A percentile compares a stretch with the other conserved stretches of the same genome.
Evolutionary conservation across 768 basidiomycete genomes (phyloP).

Genomic region (Strobilomyces echinocephalus): DNA sequence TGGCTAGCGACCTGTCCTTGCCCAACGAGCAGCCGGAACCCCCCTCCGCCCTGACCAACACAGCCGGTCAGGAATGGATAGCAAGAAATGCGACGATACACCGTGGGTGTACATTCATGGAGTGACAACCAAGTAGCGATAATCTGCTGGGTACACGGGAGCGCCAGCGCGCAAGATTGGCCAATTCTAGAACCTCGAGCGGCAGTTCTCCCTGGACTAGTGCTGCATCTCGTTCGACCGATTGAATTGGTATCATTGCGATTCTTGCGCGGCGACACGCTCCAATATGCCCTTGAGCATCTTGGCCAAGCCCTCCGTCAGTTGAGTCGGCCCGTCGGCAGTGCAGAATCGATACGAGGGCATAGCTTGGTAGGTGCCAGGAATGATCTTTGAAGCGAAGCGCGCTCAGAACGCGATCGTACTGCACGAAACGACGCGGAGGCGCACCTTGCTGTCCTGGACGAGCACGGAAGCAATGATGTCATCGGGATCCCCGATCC

Average conservation of each 20-base stretch:
- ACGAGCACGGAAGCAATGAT: conserved; percentile 76
- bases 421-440: not conserved
- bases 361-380: conserved; percentile 80
- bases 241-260: conserved; percentile 1
- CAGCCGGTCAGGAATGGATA: no score
- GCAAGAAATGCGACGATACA: no score
- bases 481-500: conserved; percentile 81
- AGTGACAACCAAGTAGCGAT: no score
- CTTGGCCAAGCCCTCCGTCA: conserved; percentile 62
- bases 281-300: conserved; percentile 42
- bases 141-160: no score
- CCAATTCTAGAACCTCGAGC: no score
- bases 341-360: conserved; percentile 81
- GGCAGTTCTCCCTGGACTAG: not conserved
- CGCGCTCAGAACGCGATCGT: not conserved
- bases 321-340: conserved; percentile 59
- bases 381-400: conserved; percentile 42
- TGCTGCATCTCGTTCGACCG: not conserved
- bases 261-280: conserved; percentile 30
- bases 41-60: no score
- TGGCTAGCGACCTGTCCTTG: no score
- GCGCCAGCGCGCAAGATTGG: no score
- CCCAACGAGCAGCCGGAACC: no score
- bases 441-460: conserved; percentile 55
- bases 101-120: no score